Conservation (phyloP, 2,329 filamentous ascomycete genomes). For the Ophiostoma quercus region DNA sequence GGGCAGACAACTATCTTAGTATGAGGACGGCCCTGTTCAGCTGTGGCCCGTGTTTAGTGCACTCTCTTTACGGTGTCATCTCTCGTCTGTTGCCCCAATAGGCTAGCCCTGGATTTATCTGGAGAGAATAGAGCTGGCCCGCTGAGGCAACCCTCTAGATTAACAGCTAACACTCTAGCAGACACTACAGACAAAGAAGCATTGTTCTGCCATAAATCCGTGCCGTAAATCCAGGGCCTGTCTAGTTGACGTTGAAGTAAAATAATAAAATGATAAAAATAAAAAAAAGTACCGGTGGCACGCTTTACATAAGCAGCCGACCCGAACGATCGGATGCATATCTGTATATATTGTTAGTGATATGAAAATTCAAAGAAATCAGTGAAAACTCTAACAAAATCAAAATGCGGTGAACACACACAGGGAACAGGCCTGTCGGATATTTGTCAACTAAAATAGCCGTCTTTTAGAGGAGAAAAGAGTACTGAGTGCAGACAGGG, state of each 20-base stretch:
- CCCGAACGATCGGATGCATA: background rate
- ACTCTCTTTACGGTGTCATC: background rate
- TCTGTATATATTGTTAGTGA: too few relatives aligned
- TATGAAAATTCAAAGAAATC: too few relatives aligned
- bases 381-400: background rate
- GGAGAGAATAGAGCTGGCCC: background rate
- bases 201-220: background rate
- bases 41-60: background rate
- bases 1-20: too few relatives aligned
- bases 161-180: background rate
- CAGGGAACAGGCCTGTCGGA: background rate
- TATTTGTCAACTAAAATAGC: background rate
- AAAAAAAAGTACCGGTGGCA: background rate
- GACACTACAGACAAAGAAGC: background rate
- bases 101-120: background rate
- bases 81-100: background rate
- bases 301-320: background rate
- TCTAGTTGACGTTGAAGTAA: background rate
- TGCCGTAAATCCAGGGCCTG: background rate
- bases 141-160: conserved; percentile 1
- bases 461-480: too few relatives aligned
- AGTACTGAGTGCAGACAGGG: background rate
- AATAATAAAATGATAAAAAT: background rate
- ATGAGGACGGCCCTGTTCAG: background rate
- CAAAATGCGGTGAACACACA: conserved; percentile 3